Conservation (phyloP, 202 grass and related monocot genomes). For the Saccharum hybrid region DNA sequence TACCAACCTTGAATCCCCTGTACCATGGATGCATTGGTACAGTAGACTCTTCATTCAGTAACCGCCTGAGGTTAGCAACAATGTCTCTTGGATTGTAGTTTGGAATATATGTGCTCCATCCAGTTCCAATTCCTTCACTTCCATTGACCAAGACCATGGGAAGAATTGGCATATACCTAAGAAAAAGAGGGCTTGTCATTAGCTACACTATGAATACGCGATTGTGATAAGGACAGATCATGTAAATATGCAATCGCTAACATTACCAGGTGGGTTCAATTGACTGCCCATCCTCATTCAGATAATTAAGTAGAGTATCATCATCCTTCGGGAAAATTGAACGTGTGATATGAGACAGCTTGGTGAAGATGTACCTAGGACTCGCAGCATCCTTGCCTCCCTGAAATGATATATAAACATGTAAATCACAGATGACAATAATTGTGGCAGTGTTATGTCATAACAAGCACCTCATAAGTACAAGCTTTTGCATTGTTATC, state of each 20-base stretch:
- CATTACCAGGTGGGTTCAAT: constrained; percentile 88
- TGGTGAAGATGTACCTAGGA: constrained; percentile 79
- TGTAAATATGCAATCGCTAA: neutral
- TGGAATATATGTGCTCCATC: constrained; percentile 85
- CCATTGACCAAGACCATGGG: constrained; percentile 90
- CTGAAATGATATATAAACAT: constrained; percentile 44
- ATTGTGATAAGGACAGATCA: neutral
- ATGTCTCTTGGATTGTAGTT: constrained; percentile 93
- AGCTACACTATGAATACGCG: constrained; percentile 13
- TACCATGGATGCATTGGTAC: constrained; percentile 92
- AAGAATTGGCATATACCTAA: constrained; percentile 88
- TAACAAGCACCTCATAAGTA: neutral
- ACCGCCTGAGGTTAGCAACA: constrained; percentile 65
- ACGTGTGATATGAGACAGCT: constrained; percentile 59
- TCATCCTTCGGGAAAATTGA: constrained; percentile 79
- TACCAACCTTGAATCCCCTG: constrained; percentile 82
- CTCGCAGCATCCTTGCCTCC: constrained; percentile 95
- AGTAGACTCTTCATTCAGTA: constrained; percentile 61
- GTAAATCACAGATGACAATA: neutral
- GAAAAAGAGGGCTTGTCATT: neutral
- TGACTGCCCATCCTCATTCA: constrained; percentile 86
- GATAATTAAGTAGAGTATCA: constrained; percentile 74
- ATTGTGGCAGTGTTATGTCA: neutral
- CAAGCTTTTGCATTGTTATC: neutral
- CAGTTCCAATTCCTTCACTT: constrained; percentile 97